Evolutionary conservation across 208 protist species (phyloP), one percentile per base, ranked within the genome.

Genomic region (Leishmania tarentolae): DNA sequence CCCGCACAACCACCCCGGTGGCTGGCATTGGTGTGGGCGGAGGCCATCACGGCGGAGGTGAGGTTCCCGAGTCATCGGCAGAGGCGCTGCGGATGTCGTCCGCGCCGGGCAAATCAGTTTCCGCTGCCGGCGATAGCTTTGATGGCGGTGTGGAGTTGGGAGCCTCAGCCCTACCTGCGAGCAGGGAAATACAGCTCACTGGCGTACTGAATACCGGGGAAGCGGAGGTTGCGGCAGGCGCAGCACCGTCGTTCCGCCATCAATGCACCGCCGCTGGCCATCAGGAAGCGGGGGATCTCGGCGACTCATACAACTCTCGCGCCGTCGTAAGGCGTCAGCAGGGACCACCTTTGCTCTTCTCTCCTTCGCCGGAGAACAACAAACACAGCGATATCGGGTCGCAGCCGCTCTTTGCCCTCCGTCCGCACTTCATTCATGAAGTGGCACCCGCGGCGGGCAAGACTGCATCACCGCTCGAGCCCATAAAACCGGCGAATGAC

Each of bases 241-340:
- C 57, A 44, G 28, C 46, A 21, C 17, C 24, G 3, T 24, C 15
- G 28, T 24, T 7, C 50, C 9, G 52, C 7, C 47, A 37, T 40
- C 74, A 65, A 3, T 7, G 2, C 69, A 31, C 44, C 11, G 37
- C 31, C 13, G 44, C 8, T 31, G 66, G 66, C 66, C 15, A 47
- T 47, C 19, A 46, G 21, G 66, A 71, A 13, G 40, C 19, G 4
- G 66, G 11, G 37, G 24, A 17, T 40, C 5, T 0, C 40, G 40
- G 19, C 40, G 8, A 4, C 11, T 70, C 65, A n/a, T 37, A 11
- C 65, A 2, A 37, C 37, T 70, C 65, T 70, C 3, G 66, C 0
- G 66, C 66, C 42, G 76, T 81, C 8, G 24, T 69, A 63, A 74
- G 76, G 0, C 71, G 71, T 9, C 70, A 81, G 13, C 76, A 76